phyloP scores from a whole-genome alignment of 768 basidiomycete genomes.

The Lactarius hengduanensis region DNA sequence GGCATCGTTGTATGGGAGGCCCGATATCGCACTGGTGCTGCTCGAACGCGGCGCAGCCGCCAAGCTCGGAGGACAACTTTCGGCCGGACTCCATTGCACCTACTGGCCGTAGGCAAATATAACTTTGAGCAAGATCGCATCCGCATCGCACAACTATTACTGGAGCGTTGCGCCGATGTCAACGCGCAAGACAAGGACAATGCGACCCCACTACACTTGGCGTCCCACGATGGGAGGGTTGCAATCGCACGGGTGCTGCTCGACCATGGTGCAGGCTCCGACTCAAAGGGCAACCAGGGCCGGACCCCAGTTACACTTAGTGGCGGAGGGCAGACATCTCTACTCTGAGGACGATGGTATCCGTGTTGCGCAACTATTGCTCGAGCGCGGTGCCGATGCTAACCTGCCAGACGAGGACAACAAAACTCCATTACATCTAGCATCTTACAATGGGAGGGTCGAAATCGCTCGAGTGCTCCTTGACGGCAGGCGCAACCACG shows the following conservation, averaged over 20 bases:
- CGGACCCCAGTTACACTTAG: not conserved
- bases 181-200: too few species aligned
- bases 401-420: not conserved
- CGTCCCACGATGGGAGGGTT: not conserved
- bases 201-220: too few species aligned
- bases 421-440: not conserved
- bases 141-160: too few species aligned
- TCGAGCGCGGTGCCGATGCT: not conserved
- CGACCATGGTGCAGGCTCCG: too few species aligned
- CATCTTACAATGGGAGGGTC: not conserved
- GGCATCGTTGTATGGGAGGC: not conserved
- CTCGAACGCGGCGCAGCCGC: too few species aligned
- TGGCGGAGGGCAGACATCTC: not conserved
- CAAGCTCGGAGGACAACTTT: too few species aligned
- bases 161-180: too few species aligned
- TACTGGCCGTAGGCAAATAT: too few species aligned
- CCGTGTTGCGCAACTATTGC: not conserved
- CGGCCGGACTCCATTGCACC: too few species aligned
- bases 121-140: too few species aligned
- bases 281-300: too few species aligned
- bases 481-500: not conserved
- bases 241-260: too few species aligned
- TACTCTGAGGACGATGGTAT: not conserved
- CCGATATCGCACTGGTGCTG: not conserved
- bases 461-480: not conserved